Conservation (phyloP, 305 asterid species). For the Fraxinus velutina region DNA sequence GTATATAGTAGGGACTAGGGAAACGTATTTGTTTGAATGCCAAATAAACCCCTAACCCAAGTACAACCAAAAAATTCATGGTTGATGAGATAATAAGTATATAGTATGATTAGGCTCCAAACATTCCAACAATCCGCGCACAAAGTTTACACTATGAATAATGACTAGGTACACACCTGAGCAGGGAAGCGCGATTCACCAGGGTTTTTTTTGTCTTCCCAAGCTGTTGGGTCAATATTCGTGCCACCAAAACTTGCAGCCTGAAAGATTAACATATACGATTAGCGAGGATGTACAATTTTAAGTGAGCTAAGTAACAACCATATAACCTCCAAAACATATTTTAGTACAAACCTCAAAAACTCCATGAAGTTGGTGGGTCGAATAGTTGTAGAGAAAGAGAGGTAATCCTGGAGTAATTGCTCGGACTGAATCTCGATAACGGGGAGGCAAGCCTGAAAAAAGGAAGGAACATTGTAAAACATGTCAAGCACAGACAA, state of each 20-base stretch:
- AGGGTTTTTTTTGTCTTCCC: slow-evolving; percentile 98
- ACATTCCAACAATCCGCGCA: background rate
- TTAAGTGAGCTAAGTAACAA: background rate
- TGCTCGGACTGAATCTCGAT: slow-evolving; percentile 86
- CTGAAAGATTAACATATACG: slow-evolving; percentile 29
- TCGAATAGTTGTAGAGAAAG: slow-evolving; percentile 92
- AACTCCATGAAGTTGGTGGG: slow-evolving; percentile 96
- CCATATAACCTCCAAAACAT: background rate
- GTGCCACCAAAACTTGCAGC: slow-evolving; percentile 97
- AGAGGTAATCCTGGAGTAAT: slow-evolving; percentile 97
- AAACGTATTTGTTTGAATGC: background rate
- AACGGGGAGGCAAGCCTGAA: slow-evolving; percentile 91
- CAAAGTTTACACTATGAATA: background rate
- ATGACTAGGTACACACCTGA: slow-evolving; percentile 45
- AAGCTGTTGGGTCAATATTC: slow-evolving; percentile 89
- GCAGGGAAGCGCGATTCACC: slow-evolving; percentile 98
- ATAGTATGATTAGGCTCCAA: background rate
- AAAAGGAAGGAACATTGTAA: background rate
- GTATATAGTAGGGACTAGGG: background rate
- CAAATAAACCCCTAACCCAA: background rate
- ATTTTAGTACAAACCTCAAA: slow-evolving; percentile 59
- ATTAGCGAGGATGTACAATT: background rate
- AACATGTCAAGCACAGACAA: background rate
- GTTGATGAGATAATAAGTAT: background rate
- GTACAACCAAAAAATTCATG: background rate